These are phyloP conservation scores for Myxozyma neotropica DNA, from an alignment of 805 yeast genomes.

Conservation along the genomic window DNA sequence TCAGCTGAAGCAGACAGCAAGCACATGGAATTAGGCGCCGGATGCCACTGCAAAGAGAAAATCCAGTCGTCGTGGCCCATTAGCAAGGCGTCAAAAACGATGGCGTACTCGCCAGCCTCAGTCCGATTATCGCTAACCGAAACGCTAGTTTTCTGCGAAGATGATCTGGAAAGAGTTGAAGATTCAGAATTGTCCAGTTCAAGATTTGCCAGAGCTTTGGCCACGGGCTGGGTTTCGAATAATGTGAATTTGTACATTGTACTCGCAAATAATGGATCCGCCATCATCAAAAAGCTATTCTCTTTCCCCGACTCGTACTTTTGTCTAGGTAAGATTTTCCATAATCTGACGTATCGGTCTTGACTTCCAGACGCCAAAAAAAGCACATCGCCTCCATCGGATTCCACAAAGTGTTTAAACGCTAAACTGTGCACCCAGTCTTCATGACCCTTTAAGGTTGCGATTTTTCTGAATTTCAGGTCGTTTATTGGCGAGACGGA, in stretches of 20 bases:
- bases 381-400: slow-evolving; percentile 52
- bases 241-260: slow-evolving; percentile 24
- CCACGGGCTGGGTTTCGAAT: background rate
- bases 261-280: slow-evolving; percentile 24
- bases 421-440: slow-evolving; percentile 88
- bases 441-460: slow-evolving; percentile 83
- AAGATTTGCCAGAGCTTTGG: background rate
- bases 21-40: slow-evolving; percentile 51
- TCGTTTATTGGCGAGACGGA: slow-evolving; percentile 6
- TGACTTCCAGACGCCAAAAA: slow-evolving; percentile 88
- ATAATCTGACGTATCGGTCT: slow-evolving; percentile 86
- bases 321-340: slow-evolving; percentile 51
- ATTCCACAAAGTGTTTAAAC: slow-evolving; percentile 48
- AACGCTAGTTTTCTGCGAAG: background rate
- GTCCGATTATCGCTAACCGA: background rate
- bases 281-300: slow-evolving; percentile 8
- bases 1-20: slow-evolving; percentile 89
- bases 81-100: slow-evolving; percentile 86
- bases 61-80: slow-evolving; percentile 99
- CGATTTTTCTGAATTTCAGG: slow-evolving; percentile 36
- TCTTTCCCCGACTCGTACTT: slow-evolving; percentile 12
- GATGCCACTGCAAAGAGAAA: slow-evolving; percentile 80
- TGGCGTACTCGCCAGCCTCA: slow-evolving; percentile 47
- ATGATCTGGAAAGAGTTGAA: background rate
- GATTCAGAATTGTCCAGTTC: background rate